Conservation (phyloP, 2,329 filamentous ascomycete species). For the Scleromitrula shiraiana region DNA sequence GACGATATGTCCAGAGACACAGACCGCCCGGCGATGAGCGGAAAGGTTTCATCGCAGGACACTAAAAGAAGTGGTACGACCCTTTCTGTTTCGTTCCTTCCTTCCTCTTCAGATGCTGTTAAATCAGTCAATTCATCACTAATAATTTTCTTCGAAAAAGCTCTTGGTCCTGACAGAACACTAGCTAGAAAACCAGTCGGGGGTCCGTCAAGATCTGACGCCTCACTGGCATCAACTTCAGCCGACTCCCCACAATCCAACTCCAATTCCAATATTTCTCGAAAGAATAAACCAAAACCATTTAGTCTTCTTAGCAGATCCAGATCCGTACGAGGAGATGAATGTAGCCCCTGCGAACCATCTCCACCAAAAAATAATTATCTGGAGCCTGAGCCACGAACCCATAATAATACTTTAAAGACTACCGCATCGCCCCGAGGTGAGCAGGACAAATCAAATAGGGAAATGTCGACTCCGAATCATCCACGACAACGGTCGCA, state of each 20-base stretch:
- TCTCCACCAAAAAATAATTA: slow-evolving; percentile 9
- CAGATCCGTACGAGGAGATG: slow-evolving; percentile 37
- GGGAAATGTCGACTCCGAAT: slow-evolving; percentile 54
- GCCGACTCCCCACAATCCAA: slow-evolving; percentile 10
- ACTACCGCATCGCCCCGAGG: slow-evolving; percentile 48
- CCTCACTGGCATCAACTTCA: slow-evolving; percentile 19
- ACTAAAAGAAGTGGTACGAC: slow-evolving; percentile 27
- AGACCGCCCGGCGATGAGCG: slow-evolving; percentile 22
- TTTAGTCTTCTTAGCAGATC: slow-evolving; percentile 33
- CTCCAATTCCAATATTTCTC: slow-evolving; percentile 12
- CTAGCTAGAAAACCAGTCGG: slow-evolving; percentile 25
- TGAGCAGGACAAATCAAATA: slow-evolving; percentile 53
- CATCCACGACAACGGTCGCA: slow-evolving; percentile 62
- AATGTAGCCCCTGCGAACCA: slow-evolving; percentile 22
- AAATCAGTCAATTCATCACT: slow-evolving; percentile 2
- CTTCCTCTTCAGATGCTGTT: slow-evolving; percentile 6
- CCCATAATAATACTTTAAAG: slow-evolving; percentile 34
- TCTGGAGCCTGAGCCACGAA: slow-evolving; percentile 19
- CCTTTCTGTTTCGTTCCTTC: slow-evolving; percentile 14
- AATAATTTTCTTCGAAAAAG: slow-evolving; percentile 15
- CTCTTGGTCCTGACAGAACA: slow-evolving; percentile 19
- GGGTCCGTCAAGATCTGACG: slow-evolving; percentile 22
- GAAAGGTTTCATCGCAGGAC: slow-evolving; percentile 27
- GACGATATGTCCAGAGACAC: slow-evolving; percentile 31
- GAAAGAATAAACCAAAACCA: slow-evolving; percentile 28